Evolutionary conservation across 345 rosid species (phyloP).

Genomic region (Moricandia arvensis): DNA sequence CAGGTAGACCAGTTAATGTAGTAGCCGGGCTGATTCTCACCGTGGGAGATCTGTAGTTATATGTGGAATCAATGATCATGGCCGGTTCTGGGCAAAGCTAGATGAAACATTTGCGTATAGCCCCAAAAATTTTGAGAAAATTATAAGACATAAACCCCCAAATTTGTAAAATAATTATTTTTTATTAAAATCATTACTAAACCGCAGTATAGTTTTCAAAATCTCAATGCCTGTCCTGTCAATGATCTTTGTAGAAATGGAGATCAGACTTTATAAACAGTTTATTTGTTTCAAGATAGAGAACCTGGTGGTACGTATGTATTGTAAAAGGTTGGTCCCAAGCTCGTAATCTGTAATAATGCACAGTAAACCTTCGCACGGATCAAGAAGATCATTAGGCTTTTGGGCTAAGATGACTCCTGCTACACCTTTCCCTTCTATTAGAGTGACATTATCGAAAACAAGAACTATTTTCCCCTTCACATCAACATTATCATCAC

Average conservation of each 20-base stretch:
- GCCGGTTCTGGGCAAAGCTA: no score
- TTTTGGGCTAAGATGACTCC: background rate
- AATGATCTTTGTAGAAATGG: background rate
- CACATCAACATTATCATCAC: slow-evolving; percentile 11
- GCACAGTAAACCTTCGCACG: slow-evolving; percentile 11
- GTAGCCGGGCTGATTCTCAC: background rate
- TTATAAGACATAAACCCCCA: no score
- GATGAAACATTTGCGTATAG: no score
- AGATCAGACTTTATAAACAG: background rate
- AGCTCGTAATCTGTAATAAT: slow-evolving; percentile 31
- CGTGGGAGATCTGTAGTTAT: background rate
- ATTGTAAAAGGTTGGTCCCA: slow-evolving; percentile 36
- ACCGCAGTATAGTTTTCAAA: no score
- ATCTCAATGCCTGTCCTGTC: no score
- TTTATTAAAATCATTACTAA: no score
- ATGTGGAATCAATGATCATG: background rate
- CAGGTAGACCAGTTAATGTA: background rate
- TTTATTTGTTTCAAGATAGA: background rate
- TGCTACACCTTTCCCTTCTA: slow-evolving; percentile 19
- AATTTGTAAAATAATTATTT: no score
- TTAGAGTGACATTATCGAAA: background rate
- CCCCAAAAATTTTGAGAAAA: no score
- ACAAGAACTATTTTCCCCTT: slow-evolving; percentile 30
- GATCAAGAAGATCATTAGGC: slow-evolving; percentile 13
- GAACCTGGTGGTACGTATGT: slow-evolving; percentile 37